Evolutionary conservation across 495 filamentous ascomycete genomes (phyloP), one percentile per base, ranked within the genome.

Genomic region (Rostrohypoxylon terebratum): DNA sequence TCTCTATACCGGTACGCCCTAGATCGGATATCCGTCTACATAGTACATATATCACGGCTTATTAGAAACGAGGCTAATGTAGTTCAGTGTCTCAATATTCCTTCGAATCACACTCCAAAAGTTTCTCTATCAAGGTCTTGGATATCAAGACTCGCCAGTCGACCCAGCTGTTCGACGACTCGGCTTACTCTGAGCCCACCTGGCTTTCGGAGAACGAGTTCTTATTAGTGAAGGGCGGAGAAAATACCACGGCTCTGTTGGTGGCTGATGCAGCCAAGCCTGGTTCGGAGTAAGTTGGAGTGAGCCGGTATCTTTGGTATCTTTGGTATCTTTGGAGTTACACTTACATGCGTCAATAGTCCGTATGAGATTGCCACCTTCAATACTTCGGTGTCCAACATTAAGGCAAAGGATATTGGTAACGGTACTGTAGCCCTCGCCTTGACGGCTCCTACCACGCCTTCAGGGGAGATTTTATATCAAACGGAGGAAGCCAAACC

Each of bases 81-180:
- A 28, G 20, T 8, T 28, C 34, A 77, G 75, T 80, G 0, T 92
- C 92, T 0, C 89, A 90, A 7, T 98, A 97, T 77, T 94, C 90
- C 20, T 98, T 98, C 80, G 85, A 92, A 51, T 83, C 88, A 0
- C 94, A 97, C 78, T 86, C 86, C 51, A 93, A 91, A 80, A 90
- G 83, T 11, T 85, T 85, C 36, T 91, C 94, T 74, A 91, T 97
- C 71, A 88, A 90, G 23, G 80, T 96, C 0, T 80, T 98, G 1
- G 90, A 96, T 57, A 87, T 94, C 55, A 78, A 82, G 25, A 89
- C 86, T 14, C 91, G 92, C 50, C 86, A 89, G 53, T 91, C 91
- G 0, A 85, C 82, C 0, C 77, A 91, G 4, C 79, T 97, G 25
- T 90, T 88, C 55, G 88, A 90, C 59, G 88, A 92, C 47, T 68